Evolutionary conservation across 176 grass and related monocot genomes (phyloP).

Genomic region (Aechmea fasciata): DNA sequence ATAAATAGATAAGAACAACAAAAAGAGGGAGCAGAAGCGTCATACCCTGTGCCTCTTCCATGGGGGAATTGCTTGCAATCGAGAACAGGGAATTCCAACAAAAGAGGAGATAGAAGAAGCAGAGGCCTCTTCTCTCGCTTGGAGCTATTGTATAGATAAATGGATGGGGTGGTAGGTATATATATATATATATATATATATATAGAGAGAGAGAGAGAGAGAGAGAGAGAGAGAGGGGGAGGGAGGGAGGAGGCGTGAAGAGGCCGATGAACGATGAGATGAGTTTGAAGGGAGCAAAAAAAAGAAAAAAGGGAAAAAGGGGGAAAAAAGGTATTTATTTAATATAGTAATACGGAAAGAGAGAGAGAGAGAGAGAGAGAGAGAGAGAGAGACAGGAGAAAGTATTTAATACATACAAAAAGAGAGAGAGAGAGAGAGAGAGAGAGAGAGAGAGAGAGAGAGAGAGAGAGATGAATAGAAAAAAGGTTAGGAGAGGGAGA

Average conservation of each 20-base stretch:
- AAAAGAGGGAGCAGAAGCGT: not conserved
- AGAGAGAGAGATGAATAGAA: not conserved
- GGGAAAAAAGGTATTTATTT: conserved; percentile 11
- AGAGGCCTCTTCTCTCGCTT: too few species aligned
- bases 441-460: not conserved
- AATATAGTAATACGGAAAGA: conserved; percentile 1
- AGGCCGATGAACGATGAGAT: not conserved
- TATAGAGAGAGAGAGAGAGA: not conserved
- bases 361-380: conserved; percentile 16
- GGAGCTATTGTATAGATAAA: too few species aligned
- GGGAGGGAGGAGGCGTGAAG: not conserved
- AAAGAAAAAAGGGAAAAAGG: not conserved
- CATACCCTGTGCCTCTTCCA: conserved; percentile 71
- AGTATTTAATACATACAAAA: not conserved
- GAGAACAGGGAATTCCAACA: not conserved
- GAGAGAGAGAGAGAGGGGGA: not conserved
- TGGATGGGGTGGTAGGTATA: too few species aligned
- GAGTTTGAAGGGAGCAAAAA: not conserved
- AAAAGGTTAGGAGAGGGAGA: too few species aligned
- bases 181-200: too few species aligned
- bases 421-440: conserved; percentile 3
- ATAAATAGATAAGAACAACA: not conserved
- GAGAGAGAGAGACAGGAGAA: conserved; percentile 2
- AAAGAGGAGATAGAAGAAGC: too few species aligned
- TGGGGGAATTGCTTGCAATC: conserved; percentile 15